Evolutionary conservation across 2,329 filamentous ascomycete species (phyloP), one percentile per base, ranked within the genome.

Genomic region (Monilinia polystroma): DNA sequence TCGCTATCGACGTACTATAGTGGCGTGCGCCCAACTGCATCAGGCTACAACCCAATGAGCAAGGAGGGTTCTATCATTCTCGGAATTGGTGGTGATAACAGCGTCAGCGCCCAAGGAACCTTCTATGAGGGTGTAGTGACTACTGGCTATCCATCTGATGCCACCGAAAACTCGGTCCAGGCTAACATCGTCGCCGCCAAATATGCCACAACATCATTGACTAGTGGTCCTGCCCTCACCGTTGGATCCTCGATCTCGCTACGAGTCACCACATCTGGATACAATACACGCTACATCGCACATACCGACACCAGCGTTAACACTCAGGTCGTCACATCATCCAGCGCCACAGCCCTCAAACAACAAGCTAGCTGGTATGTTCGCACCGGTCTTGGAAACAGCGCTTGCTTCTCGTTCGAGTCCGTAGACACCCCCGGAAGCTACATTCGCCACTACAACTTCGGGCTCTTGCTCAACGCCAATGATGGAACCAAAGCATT

Each of bases 111-210:
- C 0, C 84, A 87, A 73, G 86, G 87, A 35, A 88, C 86, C 0
- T 87, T 87, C 72, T 87, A 89, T 75, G 87, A 89, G 76, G 87
- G 86, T 32, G 85, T 84, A 32, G 87, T 89, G 85, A 88, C 85
- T 18, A 76, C 79, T 0, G 85, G 85, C 0, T 89, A 87, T 71
- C 86, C 87, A 0, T 81, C 83, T 2, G 85, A 89, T 69, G 81
- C 79, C 14, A 85, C 81, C 3, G 87, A 89, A 75, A 80, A 81
- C 74, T 74, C 80, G 0, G 84, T 88, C 0, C 85, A 87, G 75
- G 84, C 83, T 62, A 79, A 89, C 72, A 84, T 89, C 66, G 84
- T 73, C 83, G 84, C 84, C 0, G 85, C 86, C 23, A 81, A 81
- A 67, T 89, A 89, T 68, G 81, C 81, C 77, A 75, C 71, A 6